Conservation (phyloP, 768 basidiomycete genomes). For the Daedaleopsis sinensis region DNA sequence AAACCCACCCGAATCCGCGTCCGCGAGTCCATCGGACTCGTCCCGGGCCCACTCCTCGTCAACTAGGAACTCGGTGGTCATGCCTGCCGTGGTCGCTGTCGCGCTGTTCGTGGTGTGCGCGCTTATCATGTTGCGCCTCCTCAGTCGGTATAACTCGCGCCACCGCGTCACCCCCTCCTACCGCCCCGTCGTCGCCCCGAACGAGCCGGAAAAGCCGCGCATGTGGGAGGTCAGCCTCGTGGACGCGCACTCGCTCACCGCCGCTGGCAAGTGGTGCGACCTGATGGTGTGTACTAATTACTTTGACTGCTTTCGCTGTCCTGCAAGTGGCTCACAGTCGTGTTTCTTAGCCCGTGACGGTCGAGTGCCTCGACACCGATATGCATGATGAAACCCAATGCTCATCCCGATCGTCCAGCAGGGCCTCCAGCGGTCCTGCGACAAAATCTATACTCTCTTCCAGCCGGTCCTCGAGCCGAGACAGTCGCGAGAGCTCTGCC, state of each 20-base stretch:
- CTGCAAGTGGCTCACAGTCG: not conserved
- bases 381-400: not conserved
- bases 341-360: not conserved
- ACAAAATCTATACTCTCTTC: not conserved
- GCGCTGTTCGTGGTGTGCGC: not conserved
- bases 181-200: not conserved
- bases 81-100: not conserved
- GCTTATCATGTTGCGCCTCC: not conserved
- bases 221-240: not conserved
- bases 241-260: not conserved
- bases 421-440: not conserved
- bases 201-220: not conserved
- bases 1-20: not conserved
- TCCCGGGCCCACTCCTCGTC: not conserved
- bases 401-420: not conserved
- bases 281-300: slow-evolving; percentile 1
- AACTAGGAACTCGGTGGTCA: not conserved
- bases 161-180: not conserved
- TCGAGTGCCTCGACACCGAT: not conserved
- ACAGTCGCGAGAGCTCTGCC: not conserved
- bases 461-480: not conserved
- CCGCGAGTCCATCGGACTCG: too few species aligned
- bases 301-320: not conserved
- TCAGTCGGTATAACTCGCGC: not conserved
- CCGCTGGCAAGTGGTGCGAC: not conserved